Percentiles rank a stretch among this genome's conserved stretches.
phyloP scores from a whole-genome alignment of 1,284 basidiomycete genomes.

The Trichosporon faecale region DNA sequence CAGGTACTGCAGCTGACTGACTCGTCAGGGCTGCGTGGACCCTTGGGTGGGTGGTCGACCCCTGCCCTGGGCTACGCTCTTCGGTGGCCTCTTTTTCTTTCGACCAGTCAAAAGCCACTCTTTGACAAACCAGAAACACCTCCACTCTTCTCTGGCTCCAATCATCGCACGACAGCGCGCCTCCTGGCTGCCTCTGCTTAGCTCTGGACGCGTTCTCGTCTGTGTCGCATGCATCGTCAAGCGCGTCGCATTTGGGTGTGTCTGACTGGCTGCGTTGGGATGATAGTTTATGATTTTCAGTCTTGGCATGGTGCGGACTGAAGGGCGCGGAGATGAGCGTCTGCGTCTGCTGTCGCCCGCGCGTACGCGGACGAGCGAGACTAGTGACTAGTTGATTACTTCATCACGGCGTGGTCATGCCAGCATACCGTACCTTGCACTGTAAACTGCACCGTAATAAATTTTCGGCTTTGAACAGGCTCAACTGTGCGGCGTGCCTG shows the following conservation, averaged over 20 bases:
- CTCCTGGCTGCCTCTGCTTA: background rate
- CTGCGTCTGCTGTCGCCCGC: background rate
- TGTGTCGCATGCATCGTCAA: background rate
- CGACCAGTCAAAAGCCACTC: slow-evolving; percentile 4
- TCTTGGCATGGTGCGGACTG: background rate
- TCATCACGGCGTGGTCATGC: background rate
- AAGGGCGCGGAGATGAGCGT: background rate
- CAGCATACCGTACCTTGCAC: background rate
- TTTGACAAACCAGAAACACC: slow-evolving; percentile 4
- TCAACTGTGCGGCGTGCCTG: background rate
- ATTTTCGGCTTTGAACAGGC: background rate
- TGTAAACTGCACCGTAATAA: background rate
- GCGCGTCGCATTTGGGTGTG: background rate
- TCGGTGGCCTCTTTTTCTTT: slow-evolving; percentile 2
- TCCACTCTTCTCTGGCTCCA: background rate
- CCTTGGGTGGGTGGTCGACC: background rate
- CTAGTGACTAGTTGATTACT: background rate
- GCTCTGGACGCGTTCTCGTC: background rate
- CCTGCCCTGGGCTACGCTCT: background rate
- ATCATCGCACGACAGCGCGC: background rate
- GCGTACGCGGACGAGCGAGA: background rate
- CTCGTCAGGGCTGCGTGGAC: background rate
- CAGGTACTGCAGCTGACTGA: background rate
- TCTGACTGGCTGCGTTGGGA: background rate
- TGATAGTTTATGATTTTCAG: background rate